Evolutionary conservation across 2,329 filamentous ascomycete species (phyloP), one percentile per base, ranked within the genome.

Genomic region (Scopulariopsis brevicaulis): DNA sequence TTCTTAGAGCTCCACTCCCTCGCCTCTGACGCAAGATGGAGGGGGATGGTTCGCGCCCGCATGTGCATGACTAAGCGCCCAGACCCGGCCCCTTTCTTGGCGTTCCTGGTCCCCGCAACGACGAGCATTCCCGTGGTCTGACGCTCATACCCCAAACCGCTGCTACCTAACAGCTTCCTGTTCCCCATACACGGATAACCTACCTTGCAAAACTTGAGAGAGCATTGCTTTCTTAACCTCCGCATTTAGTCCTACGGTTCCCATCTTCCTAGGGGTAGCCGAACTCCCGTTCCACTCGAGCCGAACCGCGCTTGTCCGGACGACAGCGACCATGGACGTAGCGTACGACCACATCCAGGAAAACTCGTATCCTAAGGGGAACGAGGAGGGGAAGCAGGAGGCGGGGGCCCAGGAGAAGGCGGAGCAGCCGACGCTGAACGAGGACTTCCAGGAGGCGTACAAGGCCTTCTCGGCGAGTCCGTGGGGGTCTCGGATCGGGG

Each of bases 321-420:
- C 20, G 20, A 50, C 4, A 35, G 37, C 56, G 51, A 54, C 66
- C 63, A 97, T 99, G 94, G 94, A 99, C 82, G 80, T 95, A 68
- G 92, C 92, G 52, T 99, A 97, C 80, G 94, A 99, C 69, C 91
- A 96, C 72, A 96, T 97, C 66, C 86, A 90, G 69, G 90, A 96
- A 75, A 86, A 94, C 70, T 81, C 84, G 56, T 80, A 89, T 61
- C 77, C 82, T 46, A 80, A 83, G 65, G 76, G 82, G 61, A 74
- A 78, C 62, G 73, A 76, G 61, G 62, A 63, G 60, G 64, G 59
- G 60, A 62, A 60, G 50, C 58, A 66, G 43, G 73, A 75, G 51
- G 70, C 71, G 53, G 68, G 76, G 54, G 68, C 74, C 57, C 61
- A 65, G 24, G 71, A 73, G 60, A 68, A 75, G 63, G 65, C 74